Percentiles rank a stretch among this genome's conserved stretches.
These are phyloP conservation scores for Syzygium malaccense DNA, from an alignment of 441 rosid genomes.

Conservation along the genomic window DNA sequence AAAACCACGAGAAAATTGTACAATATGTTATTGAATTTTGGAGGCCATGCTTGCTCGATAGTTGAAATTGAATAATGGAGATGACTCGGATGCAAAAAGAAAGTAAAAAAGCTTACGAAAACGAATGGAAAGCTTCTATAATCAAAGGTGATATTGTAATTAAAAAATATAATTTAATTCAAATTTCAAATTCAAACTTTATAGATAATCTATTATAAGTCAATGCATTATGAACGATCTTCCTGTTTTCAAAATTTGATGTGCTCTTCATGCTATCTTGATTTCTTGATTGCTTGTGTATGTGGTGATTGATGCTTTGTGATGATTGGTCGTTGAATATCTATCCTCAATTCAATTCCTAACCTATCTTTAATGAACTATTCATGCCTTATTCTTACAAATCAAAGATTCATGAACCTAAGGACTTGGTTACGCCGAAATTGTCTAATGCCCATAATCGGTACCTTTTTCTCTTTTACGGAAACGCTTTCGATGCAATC, in stretches of 20 bases:
- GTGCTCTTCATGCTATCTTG: not conserved
- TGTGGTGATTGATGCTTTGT: not conserved
- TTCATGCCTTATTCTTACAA: not conserved
- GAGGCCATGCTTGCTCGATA: not conserved
- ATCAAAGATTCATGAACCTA: fast-evolving
- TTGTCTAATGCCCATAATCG: fast-evolving
- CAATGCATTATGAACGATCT: not conserved
- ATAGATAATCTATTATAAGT: not conserved
- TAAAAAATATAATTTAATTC: not conserved
- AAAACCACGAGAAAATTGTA: not conserved
- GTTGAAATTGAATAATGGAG: not conserved
- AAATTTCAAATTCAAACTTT: not conserved
- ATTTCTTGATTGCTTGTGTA: not conserved
- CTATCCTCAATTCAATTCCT: fast-evolving
- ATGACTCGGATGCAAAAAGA: not conserved
- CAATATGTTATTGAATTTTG: no score
- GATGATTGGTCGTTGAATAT: not conserved
- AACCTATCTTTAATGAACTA: fast-evolving
- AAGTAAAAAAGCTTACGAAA: not conserved
- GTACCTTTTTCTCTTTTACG: not conserved
- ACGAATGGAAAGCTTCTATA: not conserved
- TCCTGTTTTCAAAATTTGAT: not conserved
- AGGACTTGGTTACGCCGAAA: fast-evolving
- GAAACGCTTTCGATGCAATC: not conserved
- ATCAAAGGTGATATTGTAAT: not conserved